A percentile compares a stretch with the other conserved stretches of the same genome.
These are phyloP conservation scores for Apocynum venetum DNA, from an alignment of 257 asterid species.

Conservation along the genomic window DNA sequence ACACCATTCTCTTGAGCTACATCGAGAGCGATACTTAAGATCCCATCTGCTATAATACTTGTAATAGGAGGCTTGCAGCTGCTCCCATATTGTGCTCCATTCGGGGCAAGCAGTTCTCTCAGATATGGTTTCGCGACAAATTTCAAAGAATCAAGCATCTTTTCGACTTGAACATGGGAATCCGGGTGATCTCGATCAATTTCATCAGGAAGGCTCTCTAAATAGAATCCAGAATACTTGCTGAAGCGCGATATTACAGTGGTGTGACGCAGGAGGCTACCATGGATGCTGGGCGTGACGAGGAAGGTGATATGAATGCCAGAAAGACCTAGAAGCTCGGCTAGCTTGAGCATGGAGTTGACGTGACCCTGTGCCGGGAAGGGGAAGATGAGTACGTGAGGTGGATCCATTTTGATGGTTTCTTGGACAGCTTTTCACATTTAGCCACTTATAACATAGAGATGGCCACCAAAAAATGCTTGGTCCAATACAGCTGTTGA, in stretches of 20 bases:
- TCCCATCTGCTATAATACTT: conserved; percentile 20
- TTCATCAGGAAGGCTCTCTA: conserved; percentile 19
- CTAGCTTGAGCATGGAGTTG: conserved; percentile 59
- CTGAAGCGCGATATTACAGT: conserved; percentile 13
- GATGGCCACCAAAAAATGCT: neutral
- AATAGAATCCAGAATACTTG: conserved; percentile 29
- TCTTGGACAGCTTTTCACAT: no score
- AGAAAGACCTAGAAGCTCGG: conserved; percentile 51
- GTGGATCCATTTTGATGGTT: no score
- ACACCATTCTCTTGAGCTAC: conserved; percentile 14
- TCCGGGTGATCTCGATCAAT: conserved; percentile 10
- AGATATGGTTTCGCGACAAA: conserved; percentile 18
- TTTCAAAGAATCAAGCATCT: conserved; percentile 8
- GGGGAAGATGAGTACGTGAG: conserved; percentile 1
- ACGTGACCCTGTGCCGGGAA: conserved; percentile 29
- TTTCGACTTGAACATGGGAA: neutral
- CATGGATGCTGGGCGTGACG: conserved; percentile 25
- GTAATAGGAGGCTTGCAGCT: conserved; percentile 9
- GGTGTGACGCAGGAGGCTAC: conserved; percentile 19
- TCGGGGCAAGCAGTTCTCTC: conserved; percentile 12
- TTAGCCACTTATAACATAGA: no score
- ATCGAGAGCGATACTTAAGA: conserved; percentile 11
- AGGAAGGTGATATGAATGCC: conserved; percentile 53
- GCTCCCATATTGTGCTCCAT: neutral
- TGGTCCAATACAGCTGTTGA: no score